Evolutionary conservation across 495 filamentous ascomycete genomes (phyloP), one percentile per base, ranked within the genome.

Genomic region (Lepraria neglecta): DNA sequence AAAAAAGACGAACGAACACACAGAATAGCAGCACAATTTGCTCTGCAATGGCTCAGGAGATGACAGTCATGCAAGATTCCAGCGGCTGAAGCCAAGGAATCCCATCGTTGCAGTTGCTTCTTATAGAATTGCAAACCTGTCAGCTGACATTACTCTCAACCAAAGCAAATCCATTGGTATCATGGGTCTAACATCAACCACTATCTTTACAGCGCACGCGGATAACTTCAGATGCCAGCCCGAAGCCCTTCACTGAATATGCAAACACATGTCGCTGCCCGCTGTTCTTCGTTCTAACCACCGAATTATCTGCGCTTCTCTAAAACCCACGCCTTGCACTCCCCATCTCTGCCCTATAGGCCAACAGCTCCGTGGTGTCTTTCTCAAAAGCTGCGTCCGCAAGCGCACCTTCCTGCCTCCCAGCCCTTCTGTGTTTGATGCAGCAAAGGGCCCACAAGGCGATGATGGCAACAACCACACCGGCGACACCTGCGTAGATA

Each of bases 401-500:
- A 4, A 82, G 64, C 54, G 78, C 79, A 31, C 81, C 79, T 68
- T 91, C 88, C 30, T 75, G 75, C 62, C 81, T 78, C 33, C 89
- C 89, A 44, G 77, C 76, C 47, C 83, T 78, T 54, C 88, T 80
- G 69, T 90, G 87, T 48, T 77, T 79, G 69, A 90, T 70, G 73
- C 82, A 89, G 73, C 82, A 85, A 65, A 87, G 76, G 10, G 76
- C 56, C 56, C 82, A 75, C 19, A 74, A 72, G 28, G 73, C 72
- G 33, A 83, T 59, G 11, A 79, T 62, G n/a, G 79, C 71, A 21
- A 78, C 76, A 11, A 80, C 80, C 17, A 73, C 82, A 0, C 73
- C 82, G 12, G 75, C 80, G 21, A 79, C 70, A 31, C 67, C 71
- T 58, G 56, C 75, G 66, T 84, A 84, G 53, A 92, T 75, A 28